phyloP scores from a whole-genome alignment of 2,329 filamentous ascomycete species.

The Trichophaea hybrida region DNA sequence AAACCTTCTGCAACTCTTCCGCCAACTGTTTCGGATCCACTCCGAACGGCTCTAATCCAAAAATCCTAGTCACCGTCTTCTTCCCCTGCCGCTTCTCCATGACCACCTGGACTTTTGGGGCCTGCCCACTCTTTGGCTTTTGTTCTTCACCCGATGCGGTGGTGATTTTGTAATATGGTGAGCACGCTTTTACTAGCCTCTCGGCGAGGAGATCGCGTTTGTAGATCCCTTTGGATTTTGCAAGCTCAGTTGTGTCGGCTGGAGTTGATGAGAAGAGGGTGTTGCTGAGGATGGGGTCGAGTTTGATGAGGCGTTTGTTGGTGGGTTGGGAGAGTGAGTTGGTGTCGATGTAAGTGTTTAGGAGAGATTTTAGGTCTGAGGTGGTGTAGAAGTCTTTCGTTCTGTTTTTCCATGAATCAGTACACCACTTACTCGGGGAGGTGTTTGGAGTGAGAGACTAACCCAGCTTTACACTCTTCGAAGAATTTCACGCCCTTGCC shows the following conservation, averaged over 20 bases:
- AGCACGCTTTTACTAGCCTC: conserved; percentile 42
- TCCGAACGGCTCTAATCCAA: conserved; percentile 46
- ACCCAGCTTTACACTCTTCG: conserved; percentile 43
- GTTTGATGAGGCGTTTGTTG: conserved; percentile 47
- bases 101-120: conserved; percentile 45
- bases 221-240: conserved; percentile 39
- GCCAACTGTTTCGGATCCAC: conserved; percentile 46
- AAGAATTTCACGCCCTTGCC: conserved; percentile 35
- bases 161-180: conserved; percentile 45
- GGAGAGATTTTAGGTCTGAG: conserved; percentile 42
- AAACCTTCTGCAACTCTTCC: conserved; percentile 52
- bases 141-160: conserved; percentile 33
- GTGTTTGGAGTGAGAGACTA: conserved; percentile 40
- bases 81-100: conserved; percentile 52
- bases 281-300: conserved; percentile 50
- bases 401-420: conserved; percentile 27
- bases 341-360: conserved; percentile 45
- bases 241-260: conserved; percentile 43
- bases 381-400: conserved; percentile 44
- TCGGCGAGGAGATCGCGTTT: conserved; percentile 47
- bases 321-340: conserved; percentile 42
- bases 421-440: conserved; percentile 26
- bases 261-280: conserved; percentile 42
- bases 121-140: conserved; percentile 46
- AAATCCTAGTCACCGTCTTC: conserved; percentile 50